Base-by-base conservation (phyloP, 169 alveolate species). In the Babesia ovis region DNA sequence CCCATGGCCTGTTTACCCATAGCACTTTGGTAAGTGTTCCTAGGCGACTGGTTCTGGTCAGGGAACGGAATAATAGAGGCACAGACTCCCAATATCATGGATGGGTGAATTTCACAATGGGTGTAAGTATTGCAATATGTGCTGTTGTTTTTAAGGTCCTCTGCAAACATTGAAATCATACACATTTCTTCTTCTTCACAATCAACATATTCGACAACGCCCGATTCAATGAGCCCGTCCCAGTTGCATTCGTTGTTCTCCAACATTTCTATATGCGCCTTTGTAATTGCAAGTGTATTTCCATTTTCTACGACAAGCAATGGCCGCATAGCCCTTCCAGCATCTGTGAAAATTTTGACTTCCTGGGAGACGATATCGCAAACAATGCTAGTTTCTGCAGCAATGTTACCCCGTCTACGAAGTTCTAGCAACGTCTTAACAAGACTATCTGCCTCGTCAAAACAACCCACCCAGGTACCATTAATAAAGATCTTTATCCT, bases 1-100 rank as follows among this genome's bases (percentile, higher is more conserved):
- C 99, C 99, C 97, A 98, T 96, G 20, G 99, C 99, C 90, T 98
- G 98, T 86, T 98, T 98, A 4, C 99, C 99, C 99, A 98, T 98
- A 39, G 99, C 99, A 73, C 98, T 94, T 88, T 98, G 98, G 83
- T 97, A 97, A 0, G 98, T 96, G 85, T 98, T 98, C 85, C 99
- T 93, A 0, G 99, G 99, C 23, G 98, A 94, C 93, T 97, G 98
- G 89, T 98, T 98, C 89, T 98, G 99, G 86, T 98, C 99, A 12
- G 99, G 99, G 84, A 97, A 98, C 18, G 99, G 99, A 55, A 98
- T 98, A 51, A 98, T 97, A 23, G 99, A 94, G 23, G 99, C 99
- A 85, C 99, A 97, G n/a, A 98, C 99, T 9, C 99, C 99, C 70
- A 98, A 88, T 35, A 98, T 97, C 97, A 98, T 92, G 6, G 99